Conservation (phyloP, 2,329 filamentous ascomycete species). For the Trichoderma aggressivum region DNA sequence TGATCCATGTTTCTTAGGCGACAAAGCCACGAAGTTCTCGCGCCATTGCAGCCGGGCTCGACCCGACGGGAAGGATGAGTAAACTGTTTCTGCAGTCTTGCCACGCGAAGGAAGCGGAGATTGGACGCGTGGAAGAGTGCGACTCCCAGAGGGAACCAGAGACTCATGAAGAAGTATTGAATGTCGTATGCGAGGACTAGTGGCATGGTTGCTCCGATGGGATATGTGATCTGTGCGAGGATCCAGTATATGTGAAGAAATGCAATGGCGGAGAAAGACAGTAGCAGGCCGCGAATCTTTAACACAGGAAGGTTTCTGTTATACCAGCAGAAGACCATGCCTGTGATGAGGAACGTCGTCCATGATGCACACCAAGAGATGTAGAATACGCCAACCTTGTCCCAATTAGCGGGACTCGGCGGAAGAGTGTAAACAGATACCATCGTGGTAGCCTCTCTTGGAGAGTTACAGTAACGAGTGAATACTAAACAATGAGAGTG, state of each 20-base stretch:
- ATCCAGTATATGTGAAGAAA: conserved; percentile 40
- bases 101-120: conserved; percentile 49
- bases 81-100: conserved; percentile 46
- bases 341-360: conserved; percentile 32
- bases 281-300: conserved; percentile 37
- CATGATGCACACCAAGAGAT: conserved; percentile 28
- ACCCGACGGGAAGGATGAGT: conserved; percentile 23
- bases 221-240: conserved; percentile 41
- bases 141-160: conserved; percentile 55
- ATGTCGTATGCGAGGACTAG: conserved; percentile 42
- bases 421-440: conserved; percentile 32
- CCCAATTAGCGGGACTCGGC: conserved; percentile 26
- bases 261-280: conserved; percentile 36
- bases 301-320: conserved; percentile 36
- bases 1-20: conserved; percentile 37
- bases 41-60: conserved; percentile 27
- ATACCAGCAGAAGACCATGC: conserved; percentile 34
- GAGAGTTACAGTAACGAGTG: background rate
- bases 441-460: background rate
- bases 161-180: conserved; percentile 59
- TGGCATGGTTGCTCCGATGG: conserved; percentile 40
- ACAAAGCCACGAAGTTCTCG: conserved; percentile 32
- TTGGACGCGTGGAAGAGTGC: conserved; percentile 58
- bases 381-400: conserved; percentile 31
- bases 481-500: background rate